Percentiles rank a stretch among this genome's conserved stretches.
Conservation (phyloP, 257 asterid genomes). For the Galeopsis tetrahit region DNA sequence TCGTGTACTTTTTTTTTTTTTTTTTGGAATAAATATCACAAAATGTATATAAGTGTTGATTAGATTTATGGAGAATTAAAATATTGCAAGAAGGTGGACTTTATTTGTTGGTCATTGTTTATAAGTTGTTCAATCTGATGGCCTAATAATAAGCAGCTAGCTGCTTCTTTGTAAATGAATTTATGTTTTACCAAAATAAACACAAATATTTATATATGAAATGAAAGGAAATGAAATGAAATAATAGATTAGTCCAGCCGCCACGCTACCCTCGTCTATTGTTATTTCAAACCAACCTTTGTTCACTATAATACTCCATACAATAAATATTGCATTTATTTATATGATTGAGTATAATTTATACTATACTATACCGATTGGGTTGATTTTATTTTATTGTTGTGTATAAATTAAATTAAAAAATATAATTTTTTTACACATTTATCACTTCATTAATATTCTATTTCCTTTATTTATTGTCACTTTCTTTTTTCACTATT, state of each 20-base stretch:
- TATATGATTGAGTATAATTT: too few relatives aligned
- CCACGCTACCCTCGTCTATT: neutral
- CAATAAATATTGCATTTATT: too few relatives aligned
- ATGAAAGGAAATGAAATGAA: neutral
- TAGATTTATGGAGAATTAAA: neutral
- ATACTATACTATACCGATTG: too few relatives aligned
- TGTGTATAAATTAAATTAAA: too few relatives aligned
- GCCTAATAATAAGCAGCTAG: neutral
- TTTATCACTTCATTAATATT: too few relatives aligned
- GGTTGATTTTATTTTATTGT: too few relatives aligned
- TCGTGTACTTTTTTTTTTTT: too few relatives aligned
- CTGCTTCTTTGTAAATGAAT: neutral
- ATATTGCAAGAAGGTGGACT: neutral
- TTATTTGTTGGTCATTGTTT: conserved; percentile 23
- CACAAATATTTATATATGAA: neutral
- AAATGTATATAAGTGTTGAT: neutral
- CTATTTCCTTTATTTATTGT: too few relatives aligned
- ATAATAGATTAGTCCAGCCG: neutral
- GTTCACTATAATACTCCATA: too few relatives aligned
- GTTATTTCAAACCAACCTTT: neutral
- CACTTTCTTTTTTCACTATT: too few relatives aligned
- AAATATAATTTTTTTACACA: too few relatives aligned
- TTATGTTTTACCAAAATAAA: neutral
- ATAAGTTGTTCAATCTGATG: conserved; percentile 7
- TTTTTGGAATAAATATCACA: too few relatives aligned